phyloP scores from a whole-genome alignment of 305 asterid genomes.

The Stenogyne calaminthoides region DNA sequence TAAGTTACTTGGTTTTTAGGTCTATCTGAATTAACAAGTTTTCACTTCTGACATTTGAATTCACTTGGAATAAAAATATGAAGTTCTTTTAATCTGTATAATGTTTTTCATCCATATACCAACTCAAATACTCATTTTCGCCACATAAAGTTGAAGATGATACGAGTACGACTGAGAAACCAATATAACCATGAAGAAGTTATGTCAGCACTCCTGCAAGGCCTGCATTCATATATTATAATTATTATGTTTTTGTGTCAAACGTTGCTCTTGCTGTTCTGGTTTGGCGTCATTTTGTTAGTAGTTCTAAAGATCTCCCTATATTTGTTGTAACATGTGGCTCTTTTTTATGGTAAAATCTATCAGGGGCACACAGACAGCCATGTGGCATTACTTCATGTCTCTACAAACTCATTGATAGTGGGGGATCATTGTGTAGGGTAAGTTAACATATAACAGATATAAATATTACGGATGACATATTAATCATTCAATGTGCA shows the following conservation, averaged over 20 bases:
- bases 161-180: too few species aligned
- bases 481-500: background rate
- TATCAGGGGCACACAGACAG: conserved; percentile 97
- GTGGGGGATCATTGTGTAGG: conserved; percentile 99
- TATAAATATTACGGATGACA: background rate
- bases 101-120: background rate
- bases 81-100: background rate
- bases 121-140: background rate
- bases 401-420: conserved; percentile 76
- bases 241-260: background rate
- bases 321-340: background rate
- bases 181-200: too few species aligned
- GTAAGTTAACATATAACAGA: conserved; percentile 46
- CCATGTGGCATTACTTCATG: conserved; percentile 83
- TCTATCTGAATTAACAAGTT: background rate
- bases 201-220: too few species aligned
- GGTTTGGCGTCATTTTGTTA: too few species aligned
- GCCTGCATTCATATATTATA: background rate
- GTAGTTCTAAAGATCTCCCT: too few species aligned
- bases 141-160: background rate
- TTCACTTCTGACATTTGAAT: background rate
- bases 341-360: conserved; percentile 17
- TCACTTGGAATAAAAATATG: background rate
- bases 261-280: too few species aligned
- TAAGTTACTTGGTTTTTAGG: background rate